Base-by-base conservation (phyloP, 2,329 filamentous ascomycete species). In the Daldinia sp. region DNA sequence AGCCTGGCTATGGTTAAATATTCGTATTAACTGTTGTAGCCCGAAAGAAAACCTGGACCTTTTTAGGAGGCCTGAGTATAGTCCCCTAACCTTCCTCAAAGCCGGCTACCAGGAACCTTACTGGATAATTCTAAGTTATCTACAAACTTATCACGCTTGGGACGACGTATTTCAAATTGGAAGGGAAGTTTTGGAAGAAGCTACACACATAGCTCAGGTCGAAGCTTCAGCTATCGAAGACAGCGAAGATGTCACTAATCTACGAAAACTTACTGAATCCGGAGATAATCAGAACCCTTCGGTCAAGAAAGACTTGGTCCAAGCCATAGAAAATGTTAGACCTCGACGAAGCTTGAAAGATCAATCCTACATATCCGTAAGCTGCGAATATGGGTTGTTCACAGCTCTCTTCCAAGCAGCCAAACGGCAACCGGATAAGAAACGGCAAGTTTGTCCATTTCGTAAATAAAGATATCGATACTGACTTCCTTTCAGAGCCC, bases 341-440 rank as follows among this genome's bases (percentile, higher is more conserved):
- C 63, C 60, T 43, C 8, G 0, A 11, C 57, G 63, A 35, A 60
- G 10, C 9, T 17, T 49, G 19, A 55, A 48, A 9, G 58, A 59
- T 2, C 13, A 61, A 41, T 37, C 25, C 1, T 60, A 58, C 6
- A 29, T 67, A 17, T 21, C 29, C 11, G 58, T 29, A 8, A 61
- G 61, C 25, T 67, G 58, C 25, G 67, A 71, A 41, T 79, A 77
- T 75, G 62, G 69, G 3, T 64, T 80, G 9, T 81, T 80, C 78
- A 70, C 70, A n/a, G 67, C 74, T 6, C 76, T 81, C 23, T 77
- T 81, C 10, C 67, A 72, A 11, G 80, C 79, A 5, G 79, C 79
- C 6, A 66, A 70, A 2, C 69, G 76, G 6, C 64, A 78, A 3
- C 74, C 72, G 39, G 72, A 73, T 2, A 61, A 57, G 17, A 70